Conservation (phyloP, 306 rosid genomes). For the Nissolia schottii region DNA sequence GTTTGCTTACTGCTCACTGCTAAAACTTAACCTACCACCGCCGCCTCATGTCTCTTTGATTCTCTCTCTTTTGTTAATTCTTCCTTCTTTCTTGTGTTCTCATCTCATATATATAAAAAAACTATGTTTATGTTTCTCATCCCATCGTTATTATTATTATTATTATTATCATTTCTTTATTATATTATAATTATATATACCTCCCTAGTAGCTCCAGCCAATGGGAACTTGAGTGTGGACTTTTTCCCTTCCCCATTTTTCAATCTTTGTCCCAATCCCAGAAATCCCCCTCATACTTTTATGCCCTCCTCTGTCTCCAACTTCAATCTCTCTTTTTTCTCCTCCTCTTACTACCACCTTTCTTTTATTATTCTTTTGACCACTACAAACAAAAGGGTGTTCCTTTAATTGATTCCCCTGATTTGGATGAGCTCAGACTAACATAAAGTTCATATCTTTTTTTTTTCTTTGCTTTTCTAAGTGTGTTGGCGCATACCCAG, state of each 20-base stretch:
- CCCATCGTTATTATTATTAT: neutral
- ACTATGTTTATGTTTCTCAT: neutral
- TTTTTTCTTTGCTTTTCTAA: neutral
- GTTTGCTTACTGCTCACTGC: neutral
- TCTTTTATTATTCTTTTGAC: neutral
- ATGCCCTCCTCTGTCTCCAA: neutral
- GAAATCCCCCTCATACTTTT: neutral
- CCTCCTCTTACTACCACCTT: neutral
- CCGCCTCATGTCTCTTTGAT: constrained; percentile 26
- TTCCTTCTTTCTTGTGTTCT: neutral
- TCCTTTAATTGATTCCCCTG: neutral
- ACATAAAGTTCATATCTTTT: neutral
- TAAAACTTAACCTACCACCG: constrained; percentile 22
- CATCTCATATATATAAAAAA: neutral
- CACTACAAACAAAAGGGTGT: neutral
- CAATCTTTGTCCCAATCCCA: constrained; percentile 28
- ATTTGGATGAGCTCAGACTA: constrained; percentile 24
- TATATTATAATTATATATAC: neutral
- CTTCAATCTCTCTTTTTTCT: neutral
- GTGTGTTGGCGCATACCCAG: constrained; percentile 3
- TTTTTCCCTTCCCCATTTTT: constrained; percentile 29
- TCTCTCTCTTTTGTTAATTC: neutral
- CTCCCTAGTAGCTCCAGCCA: constrained; percentile 10
- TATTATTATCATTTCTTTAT: neutral
- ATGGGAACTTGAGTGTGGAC: constrained; percentile 27